Evolutionary conservation across 2,329 filamentous ascomycete species (phyloP).

Genomic region (Neocucurbitaria cava): DNA sequence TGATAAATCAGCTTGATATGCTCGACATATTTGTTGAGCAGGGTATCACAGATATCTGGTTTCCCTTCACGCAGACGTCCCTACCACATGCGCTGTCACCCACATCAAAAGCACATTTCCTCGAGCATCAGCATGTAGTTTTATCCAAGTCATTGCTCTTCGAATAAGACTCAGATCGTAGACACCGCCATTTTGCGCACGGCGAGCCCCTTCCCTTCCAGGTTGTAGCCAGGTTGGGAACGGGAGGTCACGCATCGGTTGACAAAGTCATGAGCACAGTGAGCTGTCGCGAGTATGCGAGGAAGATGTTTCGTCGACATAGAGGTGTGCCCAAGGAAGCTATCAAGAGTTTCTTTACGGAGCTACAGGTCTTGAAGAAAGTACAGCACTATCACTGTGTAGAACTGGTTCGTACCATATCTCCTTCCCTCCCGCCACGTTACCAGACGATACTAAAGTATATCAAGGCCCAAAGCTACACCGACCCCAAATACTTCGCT

Average conservation of each 20-base stretch:
- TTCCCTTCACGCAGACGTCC: constrained; percentile 11
- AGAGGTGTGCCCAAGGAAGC: constrained; percentile 5
- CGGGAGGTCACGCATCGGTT: constrained; percentile 7
- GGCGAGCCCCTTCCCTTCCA: constrained; percentile 8
- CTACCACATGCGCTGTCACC: constrained; percentile 11
- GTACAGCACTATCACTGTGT: constrained; percentile 13
- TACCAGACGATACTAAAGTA: background rate
- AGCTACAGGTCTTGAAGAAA: constrained; percentile 10
- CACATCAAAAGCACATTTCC: constrained; percentile 2
- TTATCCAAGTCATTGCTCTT: constrained; percentile 13
- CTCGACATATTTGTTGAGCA: constrained; percentile 9
- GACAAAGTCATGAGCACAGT: constrained; percentile 8
- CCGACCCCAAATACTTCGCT: constrained; percentile 36
- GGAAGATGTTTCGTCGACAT: constrained; percentile 5
- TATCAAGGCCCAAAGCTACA: constrained; percentile 29
- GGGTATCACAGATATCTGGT: constrained; percentile 17
- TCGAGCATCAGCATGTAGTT: constrained; percentile 7
- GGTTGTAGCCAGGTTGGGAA: constrained; percentile 7
- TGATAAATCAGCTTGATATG: constrained; percentile 6
- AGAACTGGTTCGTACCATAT: constrained; percentile 2
- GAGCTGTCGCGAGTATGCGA: constrained; percentile 3
- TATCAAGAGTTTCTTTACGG: constrained; percentile 8
- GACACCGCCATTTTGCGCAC: constrained; percentile 3
- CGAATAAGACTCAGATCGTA: constrained; percentile 7
- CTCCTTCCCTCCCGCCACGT: background rate